Evolutionary conservation across 2,329 filamentous ascomycete species (phyloP).

Genomic region (Xylariaceae sp.): DNA sequence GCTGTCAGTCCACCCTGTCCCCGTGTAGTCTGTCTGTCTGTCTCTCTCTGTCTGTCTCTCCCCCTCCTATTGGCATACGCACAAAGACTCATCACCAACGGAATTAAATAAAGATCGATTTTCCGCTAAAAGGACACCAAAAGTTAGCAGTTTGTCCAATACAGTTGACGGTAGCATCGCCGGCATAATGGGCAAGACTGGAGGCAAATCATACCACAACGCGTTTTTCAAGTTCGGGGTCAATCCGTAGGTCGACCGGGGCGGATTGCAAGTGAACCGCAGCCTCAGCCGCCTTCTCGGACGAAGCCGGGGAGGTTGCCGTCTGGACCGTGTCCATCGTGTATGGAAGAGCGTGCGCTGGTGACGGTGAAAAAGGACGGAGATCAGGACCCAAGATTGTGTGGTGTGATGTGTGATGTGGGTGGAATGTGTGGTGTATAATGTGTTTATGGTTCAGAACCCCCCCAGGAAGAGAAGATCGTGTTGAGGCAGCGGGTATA

Average conservation of each 20-base stretch:
- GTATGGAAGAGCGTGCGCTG: neutral
- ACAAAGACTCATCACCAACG: constrained; percentile 17
- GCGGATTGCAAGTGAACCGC: constrained; percentile 1
- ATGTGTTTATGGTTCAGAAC: too few species aligned
- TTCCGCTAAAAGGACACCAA: constrained; percentile 7
- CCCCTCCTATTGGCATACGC: neutral
- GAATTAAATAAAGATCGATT: constrained; percentile 15
- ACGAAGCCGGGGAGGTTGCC: neutral
- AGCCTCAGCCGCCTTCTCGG: neutral
- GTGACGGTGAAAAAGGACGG: too few species aligned
- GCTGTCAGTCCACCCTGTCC: neutral
- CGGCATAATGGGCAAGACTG: neutral
- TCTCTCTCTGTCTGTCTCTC: neutral
- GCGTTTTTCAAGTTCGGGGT: constrained; percentile 10
- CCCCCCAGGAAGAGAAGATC: too few species aligned
- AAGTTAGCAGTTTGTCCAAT: neutral
- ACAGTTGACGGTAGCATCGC: neutral
- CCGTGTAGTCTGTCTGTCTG: too few species aligned
- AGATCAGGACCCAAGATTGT: too few species aligned
- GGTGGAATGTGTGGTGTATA: too few species aligned
- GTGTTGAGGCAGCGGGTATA: too few species aligned
- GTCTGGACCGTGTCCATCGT: neutral
- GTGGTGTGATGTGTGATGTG: too few species aligned
- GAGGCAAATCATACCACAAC: constrained; percentile 12
- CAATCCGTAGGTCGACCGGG: constrained; percentile 7